Evolutionary conservation across 148 eudicot species (phyloP), one percentile per base, ranked within the genome.

Genomic region (Silene conica): DNA sequence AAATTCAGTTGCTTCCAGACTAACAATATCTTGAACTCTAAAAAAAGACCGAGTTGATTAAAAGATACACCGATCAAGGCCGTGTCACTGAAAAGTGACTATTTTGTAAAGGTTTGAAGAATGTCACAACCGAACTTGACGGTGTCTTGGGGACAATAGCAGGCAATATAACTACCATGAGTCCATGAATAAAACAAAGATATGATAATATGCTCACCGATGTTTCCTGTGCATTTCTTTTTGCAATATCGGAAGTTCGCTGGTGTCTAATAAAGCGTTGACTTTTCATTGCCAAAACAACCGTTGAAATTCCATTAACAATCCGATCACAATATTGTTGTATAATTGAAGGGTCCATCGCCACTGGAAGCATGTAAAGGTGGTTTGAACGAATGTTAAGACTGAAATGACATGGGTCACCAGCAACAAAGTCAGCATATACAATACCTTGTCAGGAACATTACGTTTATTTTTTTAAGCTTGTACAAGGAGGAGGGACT

Each of bases 331-430:
- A 89, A 73, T 85, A 94, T 46, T 83, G 82, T 76, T 89, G 96
- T 83, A 94, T 70, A 76, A 61, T 73, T 74, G 93, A 83, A 75
- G 89, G 92, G 81, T 94, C 98, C 72, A 91, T 82, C 10, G 88
- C 97, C 41, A 93, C 98, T 52, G 97, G 98, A 78, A 94, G 88
- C 98, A 94, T 91, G 78, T 94, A 94, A 78, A 94, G 84, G 72
- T 88, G 86, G 75, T 89, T 94, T 64, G 97, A 81, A 66, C 87
- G 77, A 63, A 84, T 84, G 75, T 94, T 94, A 63, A 94, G 78
- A 52, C 88, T 82, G 79, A 91, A 94, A 84, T 94, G 98, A 76
- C 84, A 90, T 74, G 96, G 82, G 77, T 94, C 98, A 74, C 73
- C 75, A 77, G 97, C 89, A 79, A 92, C 97, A 83, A 91, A 91